Base-by-base conservation (phyloP, 768 basidiomycete genomes). In the Lactifluus piperatus region DNA sequence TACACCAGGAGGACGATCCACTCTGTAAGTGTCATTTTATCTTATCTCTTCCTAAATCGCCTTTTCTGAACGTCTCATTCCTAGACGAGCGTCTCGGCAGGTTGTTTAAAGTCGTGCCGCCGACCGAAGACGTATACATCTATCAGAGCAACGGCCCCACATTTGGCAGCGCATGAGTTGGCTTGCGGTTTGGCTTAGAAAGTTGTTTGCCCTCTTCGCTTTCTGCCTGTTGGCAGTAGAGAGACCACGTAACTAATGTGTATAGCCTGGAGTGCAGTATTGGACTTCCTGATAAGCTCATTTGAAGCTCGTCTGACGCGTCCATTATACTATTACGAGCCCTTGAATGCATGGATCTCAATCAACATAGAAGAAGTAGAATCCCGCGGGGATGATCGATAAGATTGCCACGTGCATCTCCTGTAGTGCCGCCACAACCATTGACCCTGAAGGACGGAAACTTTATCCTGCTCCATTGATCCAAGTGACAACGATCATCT, bases 41-140 rank as follows among this genome's bases (percentile, higher is more conserved):
- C n/a, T n/a, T n/a, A n/a, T 13, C 7, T 44, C 43, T 5, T 41
- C 49, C 49, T 6, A 9, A 2, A 29, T 27, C 24, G 55, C 39
- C 48, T 18, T n/a, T 29, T 60, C 55, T 32, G 56, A 16, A 58
- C 39, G 3, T 24, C 27, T 26, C 10, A 16, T 44, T 24, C 10
- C 22, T 68, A 86, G 88, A 91, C 69, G 84, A 89, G 66, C 75
- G 75, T 36, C 79, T 93, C 8, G 87, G 79, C 11, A 77, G 71
- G 54, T 58, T 80, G 26, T 84, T 83, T 63, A 86, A 86, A 69
- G 76, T 81, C 11, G 72, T 71, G 5, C 88, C 90, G 7, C 71
- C 83, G 1, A 83, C 81, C 39, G 93, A 94, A 71, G 93, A 95
- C 56, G 71, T 73, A 27, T 95, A 91, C 64, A 74, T 81, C 46